A percentile compares a stretch with the other conserved stretches of the same genome.
These are phyloP conservation scores for Pichia thaimueangensis DNA, from an alignment of 805 yeast species.

Conservation along the genomic window DNA sequence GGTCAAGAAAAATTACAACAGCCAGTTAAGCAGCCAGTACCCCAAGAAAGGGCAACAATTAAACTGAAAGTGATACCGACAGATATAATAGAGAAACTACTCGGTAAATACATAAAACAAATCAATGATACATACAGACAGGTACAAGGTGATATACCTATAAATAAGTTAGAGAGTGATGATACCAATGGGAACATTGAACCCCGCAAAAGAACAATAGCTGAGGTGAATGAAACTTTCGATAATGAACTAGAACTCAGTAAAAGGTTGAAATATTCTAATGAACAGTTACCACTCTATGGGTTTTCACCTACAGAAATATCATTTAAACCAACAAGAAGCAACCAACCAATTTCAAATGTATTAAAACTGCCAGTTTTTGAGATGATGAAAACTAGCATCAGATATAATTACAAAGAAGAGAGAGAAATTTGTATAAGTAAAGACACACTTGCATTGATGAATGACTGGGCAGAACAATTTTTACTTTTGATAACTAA, in stretches of 20 bases:
- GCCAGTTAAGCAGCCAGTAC: neutral
- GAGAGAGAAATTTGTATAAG: neutral
- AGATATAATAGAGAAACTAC: conserved; percentile 2
- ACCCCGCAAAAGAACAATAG: neutral
- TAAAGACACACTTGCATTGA: neutral
- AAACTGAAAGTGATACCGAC: conserved; percentile 7
- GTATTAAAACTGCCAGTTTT: neutral
- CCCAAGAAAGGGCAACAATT: conserved; percentile 1
- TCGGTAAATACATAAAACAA: conserved; percentile 4
- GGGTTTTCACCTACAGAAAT: neutral
- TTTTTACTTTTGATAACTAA: conserved; percentile 35
- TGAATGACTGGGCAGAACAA: conserved; percentile 23
- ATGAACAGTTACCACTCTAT: neutral
- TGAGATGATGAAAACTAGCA: conserved; percentile 4
- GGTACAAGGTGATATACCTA: conserved; percentile 6
- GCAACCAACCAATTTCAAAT: conserved; percentile 5
- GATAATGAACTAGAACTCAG: neutral
- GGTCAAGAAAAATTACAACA: neutral
- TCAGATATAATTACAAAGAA: neutral
- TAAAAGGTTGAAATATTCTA: neutral
- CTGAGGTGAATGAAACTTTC: neutral
- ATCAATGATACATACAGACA: conserved; percentile 3
- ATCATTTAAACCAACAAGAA: neutral
- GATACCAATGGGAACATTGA: neutral
- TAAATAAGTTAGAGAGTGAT: neutral